Evolutionary conservation across 495 filamentous ascomycete species (phyloP), one percentile per base, ranked within the genome.

Genomic region (Penicillium canariense): DNA sequence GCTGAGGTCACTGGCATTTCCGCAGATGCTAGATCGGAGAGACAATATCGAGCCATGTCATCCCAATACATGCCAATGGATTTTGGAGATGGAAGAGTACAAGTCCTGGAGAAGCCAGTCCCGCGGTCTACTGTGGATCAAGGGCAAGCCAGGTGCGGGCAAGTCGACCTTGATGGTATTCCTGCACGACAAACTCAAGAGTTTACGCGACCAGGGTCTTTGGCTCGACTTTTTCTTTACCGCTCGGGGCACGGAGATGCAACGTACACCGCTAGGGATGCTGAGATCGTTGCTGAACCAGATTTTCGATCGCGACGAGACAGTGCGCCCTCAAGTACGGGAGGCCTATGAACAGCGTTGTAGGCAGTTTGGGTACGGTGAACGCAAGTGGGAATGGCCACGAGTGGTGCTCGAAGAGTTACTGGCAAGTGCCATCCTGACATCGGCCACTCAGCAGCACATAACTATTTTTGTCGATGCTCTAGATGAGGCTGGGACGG

Each of bases 91-190:
- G n/a, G n/a, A n/a, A n/a, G n/a, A n/a, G n/a, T n/a, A n/a, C n/a
- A n/a, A n/a, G n/a, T n/a, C n/a, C n/a, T n/a, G n/a, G n/a, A n/a
- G n/a, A n/a, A n/a, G n/a, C n/a, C n/a, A n/a, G n/a, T n/a, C n/a
- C n/a, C n/a, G n/a, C n/a, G 78, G 80, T 9, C 69, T 85, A 43
- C 42, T 85, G 17, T 85, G 81, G 81, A 77, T 85, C 42, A 80
- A 69, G 52, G 81, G 81, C 1, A 82, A 84, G 40, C 77, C 81
- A 4, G 81, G 78, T 11, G 62, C 71, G n/a, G 81, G 81, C 12
- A 84, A 83, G 57, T 83, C 81, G 14, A 77, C 72, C 4, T 52
- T 77, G 1, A 80, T 82, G 73, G 60, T 65, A 0, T 72, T 65
- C 40, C 18, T 50, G 30, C 36, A 67, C 2, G 59, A 61, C 20